phyloP scores from a whole-genome alignment of 2,329 filamentous ascomycete genomes.

The Nemania sp. region DNA sequence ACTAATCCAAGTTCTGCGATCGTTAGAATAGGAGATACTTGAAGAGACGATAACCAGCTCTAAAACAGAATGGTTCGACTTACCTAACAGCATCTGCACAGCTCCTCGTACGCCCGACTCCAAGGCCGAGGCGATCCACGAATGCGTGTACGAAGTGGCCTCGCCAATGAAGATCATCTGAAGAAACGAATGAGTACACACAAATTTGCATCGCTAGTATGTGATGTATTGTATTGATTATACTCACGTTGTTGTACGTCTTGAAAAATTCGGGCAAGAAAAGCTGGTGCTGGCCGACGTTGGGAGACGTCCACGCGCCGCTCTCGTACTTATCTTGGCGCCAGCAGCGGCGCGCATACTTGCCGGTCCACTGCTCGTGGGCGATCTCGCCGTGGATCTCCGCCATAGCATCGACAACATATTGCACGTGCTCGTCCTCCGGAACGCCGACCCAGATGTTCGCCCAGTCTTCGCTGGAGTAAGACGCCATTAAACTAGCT shows the following conservation, averaged over 20 bases:
- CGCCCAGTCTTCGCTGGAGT: neutral
- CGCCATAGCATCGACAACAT: neutral
- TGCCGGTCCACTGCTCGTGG: neutral
- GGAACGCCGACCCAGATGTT: neutral
- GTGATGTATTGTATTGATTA: neutral
- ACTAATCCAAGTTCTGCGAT: neutral
- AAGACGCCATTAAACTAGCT: neutral
- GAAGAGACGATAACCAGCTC: neutral
- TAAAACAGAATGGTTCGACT: neutral
- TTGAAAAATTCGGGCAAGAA: constrained; percentile 1
- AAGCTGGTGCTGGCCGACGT: neutral
- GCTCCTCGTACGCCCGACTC: neutral
- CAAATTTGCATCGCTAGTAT: neutral
- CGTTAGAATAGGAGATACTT: neutral
- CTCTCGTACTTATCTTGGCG: neutral
- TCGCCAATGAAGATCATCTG: neutral
- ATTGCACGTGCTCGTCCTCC: neutral
- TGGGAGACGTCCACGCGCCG: neutral
- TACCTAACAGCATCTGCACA: neutral
- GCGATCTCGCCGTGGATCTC: neutral
- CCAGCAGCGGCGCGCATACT: neutral
- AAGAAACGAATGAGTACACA: neutral
- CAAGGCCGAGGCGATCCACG: neutral
- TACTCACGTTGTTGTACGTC: neutral
- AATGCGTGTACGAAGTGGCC: neutral